A percentile compares a stretch with the other conserved stretches of the same genome.
These are phyloP conservation scores for Ceratobasidium theobromae DNA, from an alignment of 1,284 basidiomycete genomes.

Conservation along the genomic window DNA sequence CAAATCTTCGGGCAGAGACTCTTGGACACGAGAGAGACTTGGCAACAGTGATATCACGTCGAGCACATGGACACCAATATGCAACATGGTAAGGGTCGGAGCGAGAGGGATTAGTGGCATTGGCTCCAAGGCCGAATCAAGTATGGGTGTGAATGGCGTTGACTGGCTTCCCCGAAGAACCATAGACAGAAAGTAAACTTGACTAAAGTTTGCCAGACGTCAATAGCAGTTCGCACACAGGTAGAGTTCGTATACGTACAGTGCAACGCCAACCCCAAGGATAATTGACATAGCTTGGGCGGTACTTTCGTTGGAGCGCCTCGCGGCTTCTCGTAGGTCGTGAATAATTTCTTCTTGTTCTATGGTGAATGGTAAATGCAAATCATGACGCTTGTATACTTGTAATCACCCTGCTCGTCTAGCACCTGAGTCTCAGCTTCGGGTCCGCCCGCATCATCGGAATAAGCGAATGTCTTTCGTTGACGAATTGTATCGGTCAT, in stretches of 20 bases:
- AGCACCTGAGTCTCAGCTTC: neutral
- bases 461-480: conserved; percentile 18
- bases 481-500: conserved; percentile 19
- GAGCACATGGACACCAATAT: conserved; percentile 1
- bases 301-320: neutral
- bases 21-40: neutral
- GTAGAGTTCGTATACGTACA: conserved; percentile 1
- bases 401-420: conserved; percentile 15
- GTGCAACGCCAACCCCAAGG: neutral
- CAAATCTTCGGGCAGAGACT: conserved; percentile 14
- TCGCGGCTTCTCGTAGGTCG: conserved; percentile 15
- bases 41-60: conserved; percentile 1
- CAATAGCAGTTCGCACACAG: neutral
- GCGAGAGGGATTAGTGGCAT: conserved; percentile 20
- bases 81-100: neutral
- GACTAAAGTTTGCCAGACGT: neutral
- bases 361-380: neutral
- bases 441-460: neutral
- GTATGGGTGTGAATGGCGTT: conserved; percentile 18
- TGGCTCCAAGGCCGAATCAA: conserved; percentile 3
- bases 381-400: neutral
- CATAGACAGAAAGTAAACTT: conserved; percentile 25
- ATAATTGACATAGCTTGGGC: neutral
- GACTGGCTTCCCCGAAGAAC: conserved; percentile 4
- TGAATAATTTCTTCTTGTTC: conserved; percentile 13